Evolutionary conservation across 768 basidiomycete species (phyloP), one percentile per base, ranked within the genome.

Genomic region (Ramaria rubella): DNA sequence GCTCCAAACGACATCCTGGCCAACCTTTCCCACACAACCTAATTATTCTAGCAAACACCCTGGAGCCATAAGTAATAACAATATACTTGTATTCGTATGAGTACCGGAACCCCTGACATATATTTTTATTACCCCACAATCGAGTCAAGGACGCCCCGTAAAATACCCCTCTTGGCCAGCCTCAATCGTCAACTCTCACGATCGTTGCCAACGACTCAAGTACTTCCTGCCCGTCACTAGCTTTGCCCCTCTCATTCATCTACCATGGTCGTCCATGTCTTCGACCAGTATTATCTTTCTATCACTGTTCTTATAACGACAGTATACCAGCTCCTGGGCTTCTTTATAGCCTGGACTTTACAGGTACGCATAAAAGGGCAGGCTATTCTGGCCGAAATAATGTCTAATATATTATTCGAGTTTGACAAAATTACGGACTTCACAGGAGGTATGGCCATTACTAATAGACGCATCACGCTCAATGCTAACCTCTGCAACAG

Each of bases 391-490:
- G n/a, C n/a, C n/a, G n/a, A n/a, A n/a, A n/a, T n/a, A n/a, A n/a
- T n/a, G n/a, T n/a, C n/a, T n/a, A n/a, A n/a, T n/a, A n/a, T n/a
- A n/a, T n/a, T n/a, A n/a, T n/a, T n/a, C n/a, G 56, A 85, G 71
- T 84, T 86, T 62, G 85, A 87, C 69, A 86, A 87, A 66, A 81
- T 86, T 44, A 86, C 85, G 12, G 85, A 86, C 68, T 81, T 85
- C 57, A 83, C 81, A 2, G 81, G 81, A 60, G 77, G 78, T 76
- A 33, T 55, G 50, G 46, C 55, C 24, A 61, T 24, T 27, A 48
- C 57, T 15, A 31, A 12, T 23, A 12, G 11, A 9, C 19, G n/a
- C n/a, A 29, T 45, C 24, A 9, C 38, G 9, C 29, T 34, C 26
- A 36, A 52, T 49, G 42, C 40, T 52, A 3, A 43, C 15, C 12